Base-by-base conservation (phyloP, 495 filamentous ascomycete genomes). In the Elaphomyces granulatus region DNA sequence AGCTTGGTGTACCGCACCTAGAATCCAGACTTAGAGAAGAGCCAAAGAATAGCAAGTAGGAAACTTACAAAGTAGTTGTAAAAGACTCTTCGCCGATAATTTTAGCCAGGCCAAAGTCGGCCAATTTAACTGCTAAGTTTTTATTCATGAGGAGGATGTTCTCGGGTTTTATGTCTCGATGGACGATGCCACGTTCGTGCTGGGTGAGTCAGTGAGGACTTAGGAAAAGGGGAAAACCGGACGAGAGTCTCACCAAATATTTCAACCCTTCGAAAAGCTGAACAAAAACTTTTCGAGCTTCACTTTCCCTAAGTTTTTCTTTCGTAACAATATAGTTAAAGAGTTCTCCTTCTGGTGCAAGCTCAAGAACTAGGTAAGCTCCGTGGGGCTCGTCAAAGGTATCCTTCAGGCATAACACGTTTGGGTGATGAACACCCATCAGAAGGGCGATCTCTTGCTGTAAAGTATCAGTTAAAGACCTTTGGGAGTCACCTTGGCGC, bases 31-130 rank as follows among this genome's bases (percentile, higher is more conserved):
- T 48, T 50, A 50, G 32, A 19, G 28, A 15, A 6, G 8, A 38
- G 36, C 14, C 12, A 9, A 8, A 20, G 3, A 20, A 26, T 14
- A 8, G 12, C 8, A 34, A 15, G n/a, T 19, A 39, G 4, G 21
- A 20, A 34, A 66, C 75, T 59, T 64, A 80, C 54, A 99, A 65
- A 0, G 92, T 95, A 2, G 90, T 96, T 6, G 92, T 96, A 51
- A 99, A 99, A 2, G 88, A 95, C 47, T 95, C 86, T 56, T 96
- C 92, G 19, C 92, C 92, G 52, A 96, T 94, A 46, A 96, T 96
- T 57, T 99, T 99, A 16, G 92, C 90, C 19, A 99, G 73, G 17
- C 92, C 92, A 59, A 99, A 99, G 56, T 99, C 92, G 2, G 85
- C 92, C 42, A 99, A 65, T 60, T 99, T 99, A 43, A 95, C 80